These are phyloP conservation scores for Globisporangium spinosum DNA, from an alignment of 352 stramenopile species.

Conservation along the genomic window DNA sequence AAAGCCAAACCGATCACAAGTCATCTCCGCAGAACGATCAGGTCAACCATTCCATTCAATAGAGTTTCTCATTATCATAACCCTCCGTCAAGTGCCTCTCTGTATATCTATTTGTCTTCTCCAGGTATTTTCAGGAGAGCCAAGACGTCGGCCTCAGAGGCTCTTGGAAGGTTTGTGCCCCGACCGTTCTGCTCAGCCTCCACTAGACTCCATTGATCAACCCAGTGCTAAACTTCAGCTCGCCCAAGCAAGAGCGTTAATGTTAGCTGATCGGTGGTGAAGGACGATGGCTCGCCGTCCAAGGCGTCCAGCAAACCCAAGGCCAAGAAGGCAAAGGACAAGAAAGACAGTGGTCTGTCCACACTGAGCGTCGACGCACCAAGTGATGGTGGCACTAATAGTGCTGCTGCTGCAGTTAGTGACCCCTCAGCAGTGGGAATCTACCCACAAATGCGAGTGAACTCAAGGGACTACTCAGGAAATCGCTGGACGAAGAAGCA, in stretches of 20 bases:
- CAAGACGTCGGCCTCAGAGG: too few species aligned
- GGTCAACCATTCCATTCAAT: not conserved
- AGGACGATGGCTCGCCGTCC: not conserved
- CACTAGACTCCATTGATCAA: too few species aligned
- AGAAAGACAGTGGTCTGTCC: not conserved
- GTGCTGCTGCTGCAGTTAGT: not conserved
- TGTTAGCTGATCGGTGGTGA: constrained; percentile 7
- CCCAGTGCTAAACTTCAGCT: not conserved
- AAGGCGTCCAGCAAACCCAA: constrained; percentile 2
- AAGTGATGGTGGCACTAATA: not conserved
- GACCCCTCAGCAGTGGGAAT: not conserved
- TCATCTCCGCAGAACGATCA: not conserved
- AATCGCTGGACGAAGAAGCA: constrained; percentile 10
- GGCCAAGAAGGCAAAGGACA: not conserved
- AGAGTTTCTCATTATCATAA: not conserved
- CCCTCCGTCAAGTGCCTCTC: too few species aligned
- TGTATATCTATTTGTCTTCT: not conserved
- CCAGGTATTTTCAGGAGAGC: not conserved
- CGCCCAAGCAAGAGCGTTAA: not conserved
- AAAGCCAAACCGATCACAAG: not conserved
- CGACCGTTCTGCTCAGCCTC: not conserved
- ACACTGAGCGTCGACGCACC: not conserved
- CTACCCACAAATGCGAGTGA: constrained; percentile 13
- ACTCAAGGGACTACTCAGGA: constrained; percentile 20
- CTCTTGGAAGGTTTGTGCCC: not conserved